Percentiles rank a stretch among this genome's conserved stretches.
Evolutionary conservation across 208 protist genomes (phyloP).

Genomic region (Trypanosoma lewisi): DNA sequence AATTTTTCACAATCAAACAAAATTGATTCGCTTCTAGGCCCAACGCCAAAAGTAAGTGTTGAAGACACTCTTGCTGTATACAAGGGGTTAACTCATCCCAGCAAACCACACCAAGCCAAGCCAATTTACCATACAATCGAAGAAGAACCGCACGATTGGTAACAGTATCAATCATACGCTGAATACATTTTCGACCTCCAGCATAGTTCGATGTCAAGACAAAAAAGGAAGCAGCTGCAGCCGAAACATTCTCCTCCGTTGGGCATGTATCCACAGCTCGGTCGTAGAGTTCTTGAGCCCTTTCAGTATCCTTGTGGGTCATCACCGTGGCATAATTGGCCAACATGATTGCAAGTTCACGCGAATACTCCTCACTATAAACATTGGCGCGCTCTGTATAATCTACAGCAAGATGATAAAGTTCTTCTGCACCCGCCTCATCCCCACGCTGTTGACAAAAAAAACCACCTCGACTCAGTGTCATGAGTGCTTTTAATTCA

Average conservation of each 20-base stretch:
- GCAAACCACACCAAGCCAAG: conserved; percentile 35
- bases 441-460: conserved; percentile 78
- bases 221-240: conserved; percentile 67
- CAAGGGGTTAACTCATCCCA: conserved; percentile 36
- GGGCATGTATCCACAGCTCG: conserved; percentile 46
- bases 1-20: conserved; percentile 15
- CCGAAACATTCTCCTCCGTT: conserved; percentile 48
- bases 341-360: conserved; percentile 65
- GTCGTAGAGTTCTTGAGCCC: conserved; percentile 57
- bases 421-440: conserved; percentile 52
- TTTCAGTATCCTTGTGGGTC: conserved; percentile 19
- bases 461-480: conserved; percentile 76
- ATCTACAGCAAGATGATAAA: conserved; percentile 60
- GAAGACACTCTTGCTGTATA: conserved; percentile 45
- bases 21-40: conserved; percentile 15
- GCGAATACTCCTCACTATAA: conserved; percentile 37
- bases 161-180: conserved; percentile 26
- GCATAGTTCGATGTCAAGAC: conserved; percentile 60
- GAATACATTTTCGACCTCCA: conserved; percentile 52
- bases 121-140: conserved; percentile 33
- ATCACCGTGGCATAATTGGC: conserved; percentile 79
- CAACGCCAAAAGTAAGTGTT: conserved; percentile 58
- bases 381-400: conserved; percentile 28
- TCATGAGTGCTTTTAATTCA: conserved; percentile 62
- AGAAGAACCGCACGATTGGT: conserved; percentile 11